A percentile compares a stretch with the other conserved stretches of the same genome.
phyloP scores from a whole-genome alignment of 2,329 filamentous ascomycete genomes.

The Corynespora cassiicola region DNA sequence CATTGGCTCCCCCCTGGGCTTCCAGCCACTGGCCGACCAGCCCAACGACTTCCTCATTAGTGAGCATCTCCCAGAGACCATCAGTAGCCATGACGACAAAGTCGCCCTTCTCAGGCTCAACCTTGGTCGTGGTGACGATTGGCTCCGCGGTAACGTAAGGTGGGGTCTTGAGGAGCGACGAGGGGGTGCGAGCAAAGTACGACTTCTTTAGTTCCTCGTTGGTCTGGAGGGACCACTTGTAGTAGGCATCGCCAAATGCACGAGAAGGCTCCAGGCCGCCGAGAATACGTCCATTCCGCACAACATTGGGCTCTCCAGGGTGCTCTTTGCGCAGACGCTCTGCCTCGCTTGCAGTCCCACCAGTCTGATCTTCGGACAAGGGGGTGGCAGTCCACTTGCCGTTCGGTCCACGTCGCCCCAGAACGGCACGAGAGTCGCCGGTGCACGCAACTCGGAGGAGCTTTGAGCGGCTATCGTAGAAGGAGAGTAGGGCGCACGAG shows the following conservation, averaged over 20 bases:
- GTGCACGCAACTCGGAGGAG: conserved; percentile 93
- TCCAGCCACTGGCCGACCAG: conserved; percentile 98
- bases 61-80: conserved; percentile 98
- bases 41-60: conserved; percentile 96
- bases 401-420: conserved; percentile 76
- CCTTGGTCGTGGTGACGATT: conserved; percentile 87
- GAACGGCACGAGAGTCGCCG: conserved; percentile 92
- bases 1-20: conserved; percentile 62
- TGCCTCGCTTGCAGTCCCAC: conserved; percentile 83
- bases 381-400: conserved; percentile 94
- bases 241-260: conserved; percentile 94
- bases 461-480: conserved; percentile 89
- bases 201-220: conserved; percentile 81
- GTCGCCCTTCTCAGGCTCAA: conserved; percentile 87
- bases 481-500: conserved; percentile 95
- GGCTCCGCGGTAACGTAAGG: conserved; percentile 98
- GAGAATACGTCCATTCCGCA: conserved; percentile 87
- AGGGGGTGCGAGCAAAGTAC: conserved; percentile 86
- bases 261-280: conserved; percentile 91
- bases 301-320: conserved; percentile 85
- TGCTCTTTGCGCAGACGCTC: conserved; percentile 84
- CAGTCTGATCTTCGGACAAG: conserved; percentile 92
- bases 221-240: conserved; percentile 92
- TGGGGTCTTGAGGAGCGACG: conserved; percentile 81
- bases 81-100: conserved; percentile 97